A percentile compares a stretch with the other conserved stretches of the same genome.
Evolutionary conservation across 345 rosid species (phyloP).

Genomic region (Diplotaxis tenuifolia): DNA sequence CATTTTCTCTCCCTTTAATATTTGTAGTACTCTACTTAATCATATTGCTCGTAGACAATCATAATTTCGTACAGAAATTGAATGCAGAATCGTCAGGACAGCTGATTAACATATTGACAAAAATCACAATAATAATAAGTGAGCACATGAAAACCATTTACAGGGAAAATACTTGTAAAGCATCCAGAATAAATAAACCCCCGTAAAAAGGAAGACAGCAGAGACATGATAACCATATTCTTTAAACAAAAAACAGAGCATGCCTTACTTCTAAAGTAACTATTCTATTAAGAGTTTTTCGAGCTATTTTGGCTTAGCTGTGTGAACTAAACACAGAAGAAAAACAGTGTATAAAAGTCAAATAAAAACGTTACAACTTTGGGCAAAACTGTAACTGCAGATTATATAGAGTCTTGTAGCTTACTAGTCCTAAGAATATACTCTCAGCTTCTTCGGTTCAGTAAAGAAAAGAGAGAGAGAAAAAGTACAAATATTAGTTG

Average conservation of each 20-base stretch:
- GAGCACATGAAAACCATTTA: slow-evolving; percentile 30
- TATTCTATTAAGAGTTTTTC: not conserved
- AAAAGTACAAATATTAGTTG: slow-evolving; percentile 27
- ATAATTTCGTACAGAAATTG: slow-evolving; percentile 26
- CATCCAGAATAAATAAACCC: not conserved
- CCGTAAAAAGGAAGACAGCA: slow-evolving; percentile 8
- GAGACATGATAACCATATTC: slow-evolving; percentile 20
- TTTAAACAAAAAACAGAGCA: slow-evolving; percentile 8
- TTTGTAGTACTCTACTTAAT: not conserved
- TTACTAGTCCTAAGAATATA: slow-evolving; percentile 22
- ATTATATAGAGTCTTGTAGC: slow-evolving; percentile 21
- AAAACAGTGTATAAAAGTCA: not conserved
- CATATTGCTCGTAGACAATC: slow-evolving; percentile 20
- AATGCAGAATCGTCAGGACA: slow-evolving; percentile 31
- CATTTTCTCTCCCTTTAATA: slow-evolving; percentile 10
- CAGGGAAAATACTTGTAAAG: slow-evolving; percentile 6
- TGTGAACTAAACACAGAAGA: not conserved
- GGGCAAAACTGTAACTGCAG: slow-evolving; percentile 10
- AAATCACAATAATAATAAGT: not conserved
- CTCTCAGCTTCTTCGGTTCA: slow-evolving; percentile 27
- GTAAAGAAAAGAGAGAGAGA: slow-evolving; percentile 21
- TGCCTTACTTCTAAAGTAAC: not conserved
- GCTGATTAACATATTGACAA: not conserved
- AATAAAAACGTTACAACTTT: not conserved
- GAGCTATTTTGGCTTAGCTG: not conserved